Conservation (phyloP, 139 green algal genomes). For the Micromonas pusilla region DNA sequence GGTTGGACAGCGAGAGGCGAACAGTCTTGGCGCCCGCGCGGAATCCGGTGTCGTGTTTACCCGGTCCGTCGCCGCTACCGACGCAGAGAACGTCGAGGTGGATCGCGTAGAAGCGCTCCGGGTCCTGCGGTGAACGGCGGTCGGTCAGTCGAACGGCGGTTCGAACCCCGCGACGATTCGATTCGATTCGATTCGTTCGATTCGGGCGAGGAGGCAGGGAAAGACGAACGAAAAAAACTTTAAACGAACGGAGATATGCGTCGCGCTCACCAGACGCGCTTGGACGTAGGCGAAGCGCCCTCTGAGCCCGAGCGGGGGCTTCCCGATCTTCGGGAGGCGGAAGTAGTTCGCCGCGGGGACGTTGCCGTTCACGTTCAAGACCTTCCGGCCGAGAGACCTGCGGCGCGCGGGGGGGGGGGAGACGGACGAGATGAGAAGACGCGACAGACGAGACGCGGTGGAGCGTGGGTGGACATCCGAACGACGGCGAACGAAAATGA, state of each 20-base stretch:
- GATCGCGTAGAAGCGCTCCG: conserved; percentile 51
- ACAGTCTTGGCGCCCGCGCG: conserved; percentile 44
- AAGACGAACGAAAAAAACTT: too few species aligned
- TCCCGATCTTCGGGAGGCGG: conserved; percentile 44
- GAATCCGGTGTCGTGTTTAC: neutral
- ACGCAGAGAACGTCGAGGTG: conserved; percentile 47
- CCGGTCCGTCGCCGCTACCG: neutral
- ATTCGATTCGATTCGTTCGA: too few species aligned
- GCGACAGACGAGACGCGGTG: too few species aligned
- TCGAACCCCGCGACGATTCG: too few species aligned
- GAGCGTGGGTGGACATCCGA: too few species aligned
- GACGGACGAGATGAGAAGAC: too few species aligned
- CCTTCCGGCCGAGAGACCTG: conserved; percentile 41
- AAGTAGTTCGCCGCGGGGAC: conserved; percentile 52
- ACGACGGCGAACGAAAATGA: too few species aligned
- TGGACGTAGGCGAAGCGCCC: conserved; percentile 65
- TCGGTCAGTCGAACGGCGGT: conserved; percentile 4
- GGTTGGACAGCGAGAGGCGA: conserved; percentile 59
- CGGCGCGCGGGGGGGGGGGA: too few species aligned
- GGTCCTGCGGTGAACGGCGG: conserved; percentile 20
- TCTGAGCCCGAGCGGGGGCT: conserved; percentile 42
- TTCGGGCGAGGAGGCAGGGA: too few species aligned
- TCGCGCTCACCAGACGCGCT: conserved; percentile 28
- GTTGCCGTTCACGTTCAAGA: conserved; percentile 41
- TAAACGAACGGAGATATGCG: conserved; percentile 25